phyloP scores from a whole-genome alignment of 805 yeast genomes.

The Starmerella davenportii region DNA sequence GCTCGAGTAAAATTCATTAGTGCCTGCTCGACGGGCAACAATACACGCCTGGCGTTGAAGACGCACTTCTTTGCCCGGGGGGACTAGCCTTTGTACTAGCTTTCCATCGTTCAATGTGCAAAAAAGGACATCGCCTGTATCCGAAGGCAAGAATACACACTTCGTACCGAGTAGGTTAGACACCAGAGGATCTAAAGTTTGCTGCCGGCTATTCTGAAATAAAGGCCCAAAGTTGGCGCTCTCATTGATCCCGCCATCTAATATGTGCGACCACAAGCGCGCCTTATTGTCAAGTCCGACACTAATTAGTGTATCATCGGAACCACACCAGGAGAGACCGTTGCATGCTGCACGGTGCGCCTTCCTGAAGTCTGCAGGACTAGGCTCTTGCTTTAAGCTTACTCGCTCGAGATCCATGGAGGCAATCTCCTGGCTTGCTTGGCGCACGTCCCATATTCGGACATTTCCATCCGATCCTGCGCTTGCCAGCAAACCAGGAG shows the following conservation, averaged over 20 bases:
- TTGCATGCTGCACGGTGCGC: constrained; percentile 71
- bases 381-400: constrained; percentile 18
- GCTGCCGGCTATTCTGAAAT: constrained; percentile 45
- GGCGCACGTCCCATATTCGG: constrained; percentile 70
- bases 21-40: constrained; percentile 30
- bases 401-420: constrained; percentile 42
- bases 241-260: constrained; percentile 36
- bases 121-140: constrained; percentile 50
- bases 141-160: constrained; percentile 50
- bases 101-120: constrained; percentile 45
- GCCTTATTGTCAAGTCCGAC: constrained; percentile 69
- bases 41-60: constrained; percentile 33
- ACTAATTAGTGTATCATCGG: constrained; percentile 44
- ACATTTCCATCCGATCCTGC: constrained; percentile 74
- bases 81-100: constrained; percentile 37
- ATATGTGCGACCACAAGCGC: constrained; percentile 55
- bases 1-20: constrained; percentile 38
- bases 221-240: constrained; percentile 62
- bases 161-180: constrained; percentile 17
- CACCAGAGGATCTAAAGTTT: constrained; percentile 37
- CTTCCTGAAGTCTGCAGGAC: constrained; percentile 24
- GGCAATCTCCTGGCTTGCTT: constrained; percentile 44
- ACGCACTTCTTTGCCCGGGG: constrained; percentile 16
- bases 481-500: constrained; percentile 44
- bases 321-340: constrained; percentile 56